Base-by-base conservation (phyloP, 371 early-diverging fungal genomes). In the Fennellomyces sp. region DNA sequence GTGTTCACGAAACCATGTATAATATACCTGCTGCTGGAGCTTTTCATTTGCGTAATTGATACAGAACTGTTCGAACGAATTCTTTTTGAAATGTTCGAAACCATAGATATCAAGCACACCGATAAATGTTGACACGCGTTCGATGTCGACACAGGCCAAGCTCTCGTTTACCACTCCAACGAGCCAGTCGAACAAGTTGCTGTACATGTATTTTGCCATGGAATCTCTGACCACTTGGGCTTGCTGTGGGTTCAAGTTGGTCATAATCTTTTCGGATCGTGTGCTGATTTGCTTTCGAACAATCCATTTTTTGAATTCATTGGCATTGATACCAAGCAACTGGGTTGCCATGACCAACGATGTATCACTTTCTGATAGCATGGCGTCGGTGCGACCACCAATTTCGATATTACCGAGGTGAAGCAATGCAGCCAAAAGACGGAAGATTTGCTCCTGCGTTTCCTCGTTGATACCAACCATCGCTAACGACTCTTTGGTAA, bases 1-100 rank as follows among this genome's bases (percentile, higher is more conserved):
- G 3, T 45, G n/a, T n/a, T n/a, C 25, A 29, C 3, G 5, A 11
- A 47, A n/a, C 33, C 2, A 54, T 23, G 36, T 53, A 5, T 23
- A 56, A 33, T n/a, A 35, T 70, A 79, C 80, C 70, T 85, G 95
- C 71, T 99, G 99, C 77, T 99, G 98, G 57, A 98, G 78, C 76
- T 96, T 97, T 73, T 94, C 98, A 75, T 94, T 98, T 64, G 97
- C 97, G 81, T 91, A 99, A 86, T 96, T 99, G 77, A 99, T 98
- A 81, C 99, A 98, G 73, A 99, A 95, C 77, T 99, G 99, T 77
- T 99, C 99, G 73, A 99, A 99, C 3, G 96, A 95, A 77, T 99
- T 99, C 76, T 89, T 91, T 74, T 95, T 87, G 71, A 98, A 98
- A 64, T 98, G 97, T 78, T 94, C 95, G 80, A 96, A 95, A 59